Conservation (phyloP, 2,329 filamentous ascomycete species). For the Aspergillus fumigatus region DNA sequence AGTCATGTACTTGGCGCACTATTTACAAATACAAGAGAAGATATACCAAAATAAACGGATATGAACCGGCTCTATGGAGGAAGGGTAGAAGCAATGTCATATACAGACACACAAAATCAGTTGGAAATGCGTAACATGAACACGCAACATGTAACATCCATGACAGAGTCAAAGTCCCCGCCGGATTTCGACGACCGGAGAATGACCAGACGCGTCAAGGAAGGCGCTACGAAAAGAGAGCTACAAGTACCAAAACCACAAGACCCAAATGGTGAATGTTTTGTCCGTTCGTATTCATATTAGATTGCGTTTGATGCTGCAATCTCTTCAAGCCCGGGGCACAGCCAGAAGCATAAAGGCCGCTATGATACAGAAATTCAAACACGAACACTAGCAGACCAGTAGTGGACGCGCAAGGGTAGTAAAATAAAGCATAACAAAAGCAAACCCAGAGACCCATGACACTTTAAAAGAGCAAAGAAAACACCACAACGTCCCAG, state of each 20-base stretch:
- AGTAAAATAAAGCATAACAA: conserved; percentile 35
- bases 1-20: not conserved
- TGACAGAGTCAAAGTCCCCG: not conserved
- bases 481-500: conserved; percentile 42
- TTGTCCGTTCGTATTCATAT: conserved; percentile 35
- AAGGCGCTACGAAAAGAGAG: not conserved
- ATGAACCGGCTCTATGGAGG: not conserved
- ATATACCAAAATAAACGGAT: not conserved
- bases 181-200: not conserved
- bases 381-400: conserved; percentile 37
- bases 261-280: conserved; percentile 6
- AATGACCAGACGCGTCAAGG: not conserved
- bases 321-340: conserved; percentile 30
- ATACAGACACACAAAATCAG: not conserved
- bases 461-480: conserved; percentile 34
- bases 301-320: conserved; percentile 24
- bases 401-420: conserved; percentile 34
- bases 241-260: not conserved
- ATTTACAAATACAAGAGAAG: not conserved
- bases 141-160: not conserved
- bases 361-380: conserved; percentile 42
- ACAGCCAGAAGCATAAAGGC: conserved; percentile 34
- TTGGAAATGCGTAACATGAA: not conserved
- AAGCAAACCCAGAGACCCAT: conserved; percentile 43
- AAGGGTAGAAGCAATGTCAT: not conserved